A percentile compares a stretch with the other conserved stretches of the same genome.
Conservation (phyloP, 805 yeast genomes). For the Yamadazyma ubonensis region DNA sequence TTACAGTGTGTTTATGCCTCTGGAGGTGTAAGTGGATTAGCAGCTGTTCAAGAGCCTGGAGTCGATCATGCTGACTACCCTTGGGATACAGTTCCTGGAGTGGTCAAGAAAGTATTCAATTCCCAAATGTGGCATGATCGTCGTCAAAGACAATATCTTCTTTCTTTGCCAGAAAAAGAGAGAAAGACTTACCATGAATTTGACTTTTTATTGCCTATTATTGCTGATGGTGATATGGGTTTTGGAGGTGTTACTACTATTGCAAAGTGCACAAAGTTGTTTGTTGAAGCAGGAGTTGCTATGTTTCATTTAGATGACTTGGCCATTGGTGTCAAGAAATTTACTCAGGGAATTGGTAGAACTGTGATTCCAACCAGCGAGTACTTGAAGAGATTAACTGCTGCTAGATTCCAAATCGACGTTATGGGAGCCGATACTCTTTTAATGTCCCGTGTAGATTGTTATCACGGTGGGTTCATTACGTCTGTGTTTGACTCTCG, state of each 20-base stretch:
- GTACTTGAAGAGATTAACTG: constrained; percentile 14
- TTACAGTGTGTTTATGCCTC: constrained; percentile 56
- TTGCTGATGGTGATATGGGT: constrained; percentile 18
- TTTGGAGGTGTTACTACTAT: constrained; percentile 17
- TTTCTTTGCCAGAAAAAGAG: constrained; percentile 12
- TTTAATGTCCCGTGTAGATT: constrained; percentile 15
- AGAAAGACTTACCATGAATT: constrained; percentile 10
- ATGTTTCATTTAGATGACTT: constrained; percentile 16
- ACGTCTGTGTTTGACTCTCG: constrained; percentile 15
- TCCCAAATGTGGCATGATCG: constrained; percentile 16
- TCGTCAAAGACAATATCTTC: constrained; percentile 14
- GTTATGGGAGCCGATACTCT: constrained; percentile 16
- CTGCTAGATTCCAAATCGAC: constrained; percentile 16
- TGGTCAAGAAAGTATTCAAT: constrained; percentile 11
- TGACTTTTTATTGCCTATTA: constrained; percentile 13
- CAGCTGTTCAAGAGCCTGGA: constrained; percentile 61
- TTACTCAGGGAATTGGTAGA: constrained; percentile 16
- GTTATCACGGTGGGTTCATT: constrained; percentile 15
- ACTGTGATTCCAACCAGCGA: constrained; percentile 16
- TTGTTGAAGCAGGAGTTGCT: constrained; percentile 15
- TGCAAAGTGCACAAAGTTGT: constrained; percentile 10
- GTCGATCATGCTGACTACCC: constrained; percentile 73
- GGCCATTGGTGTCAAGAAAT: constrained; percentile 16
- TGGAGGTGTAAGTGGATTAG: constrained; percentile 61
- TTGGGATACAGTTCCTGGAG: constrained; percentile 62